Base-by-base conservation (phyloP, 2,329 filamentous ascomycete genomes). In the Periglandula ipomoeae region DNA sequence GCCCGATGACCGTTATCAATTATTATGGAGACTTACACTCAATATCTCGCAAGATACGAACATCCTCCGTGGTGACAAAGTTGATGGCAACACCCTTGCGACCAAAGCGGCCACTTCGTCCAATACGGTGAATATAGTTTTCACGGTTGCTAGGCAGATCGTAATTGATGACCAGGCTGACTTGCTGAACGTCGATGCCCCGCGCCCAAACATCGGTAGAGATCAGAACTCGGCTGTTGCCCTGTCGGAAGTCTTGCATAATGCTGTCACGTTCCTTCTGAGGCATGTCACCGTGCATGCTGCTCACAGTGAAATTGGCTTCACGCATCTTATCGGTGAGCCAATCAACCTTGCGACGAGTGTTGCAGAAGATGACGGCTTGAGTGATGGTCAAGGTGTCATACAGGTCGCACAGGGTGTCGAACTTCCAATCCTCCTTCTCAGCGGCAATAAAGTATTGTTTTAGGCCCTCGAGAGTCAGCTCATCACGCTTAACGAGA, bases 361-460 rank as follows among this genome's bases (percentile, higher is more conserved):
- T 98, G 71, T 98, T 98, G 79, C 93, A 98, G 78, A 98, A 98
- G 66, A 98, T 98, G 66, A 98, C 93, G 41, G 93, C 93, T 72
- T 97, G 93, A 15, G 93, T 97, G 64, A 98, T 97, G 48, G 93
- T 98, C 40, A 98, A 79, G 11, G 93, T 97, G 67, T 98, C 93
- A 77, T 98, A 98, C 50, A 98, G 84, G 72, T 98, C 93, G 69
- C 89, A 97, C 4, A 98, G 82, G 3, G 93, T 98, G 67, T 98
- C 93, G 59, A 98, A 95, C 70, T 98, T 98, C 93, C 93, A 98
- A 66, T 97, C 93, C 69, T 98, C 93, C 75, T 96, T 97, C 70
- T 98, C 93, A 19, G 97, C 93, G 2, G 93, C 93, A 61, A 98
- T 97, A 66, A 96, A 98, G 75, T 96, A 98, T 68, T 98, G 93